Conservation (phyloP, 2,329 filamentous ascomycete genomes). For the Aspergillus pseudonomiae region DNA sequence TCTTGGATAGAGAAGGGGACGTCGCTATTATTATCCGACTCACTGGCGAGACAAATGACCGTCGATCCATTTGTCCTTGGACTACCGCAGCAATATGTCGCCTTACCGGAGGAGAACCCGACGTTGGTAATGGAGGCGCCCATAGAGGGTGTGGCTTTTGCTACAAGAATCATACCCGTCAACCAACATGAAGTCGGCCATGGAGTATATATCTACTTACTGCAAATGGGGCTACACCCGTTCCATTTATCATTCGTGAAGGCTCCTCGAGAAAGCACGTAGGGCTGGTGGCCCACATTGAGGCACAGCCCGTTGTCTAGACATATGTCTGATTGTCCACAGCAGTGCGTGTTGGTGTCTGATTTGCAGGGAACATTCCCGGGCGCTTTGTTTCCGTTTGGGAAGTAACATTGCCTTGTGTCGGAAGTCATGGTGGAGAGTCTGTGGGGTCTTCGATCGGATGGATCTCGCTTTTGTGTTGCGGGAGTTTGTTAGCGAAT, state of each 20-base stretch:
- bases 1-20: constrained; percentile 29
- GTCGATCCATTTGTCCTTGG: constrained; percentile 11
- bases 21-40: background rate
- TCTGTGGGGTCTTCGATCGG: background rate
- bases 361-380: constrained; percentile 30
- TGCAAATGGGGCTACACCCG: constrained; percentile 27
- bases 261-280: constrained; percentile 28
- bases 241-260: constrained; percentile 36
- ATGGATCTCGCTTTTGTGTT: too few species aligned
- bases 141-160: background rate
- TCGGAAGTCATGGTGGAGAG: background rate
- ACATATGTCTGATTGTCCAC: constrained; percentile 28
- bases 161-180: background rate
- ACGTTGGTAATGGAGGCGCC: constrained; percentile 29
- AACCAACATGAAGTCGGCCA: background rate
- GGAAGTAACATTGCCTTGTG: constrained; percentile 31
- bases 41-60: constrained; percentile 22
- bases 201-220: constrained; percentile 10
- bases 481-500: too few species aligned
- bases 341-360: constrained; percentile 29
- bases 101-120: constrained; percentile 10
- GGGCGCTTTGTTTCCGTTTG: constrained; percentile 21
- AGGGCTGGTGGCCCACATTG: constrained; percentile 27
- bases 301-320: constrained; percentile 33
- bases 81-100: constrained; percentile 32